A percentile compares a stretch with the other conserved stretches of the same genome.
Conservation (phyloP, 2,329 filamentous ascomycete species). For the Hymenoscyphus linearis region DNA sequence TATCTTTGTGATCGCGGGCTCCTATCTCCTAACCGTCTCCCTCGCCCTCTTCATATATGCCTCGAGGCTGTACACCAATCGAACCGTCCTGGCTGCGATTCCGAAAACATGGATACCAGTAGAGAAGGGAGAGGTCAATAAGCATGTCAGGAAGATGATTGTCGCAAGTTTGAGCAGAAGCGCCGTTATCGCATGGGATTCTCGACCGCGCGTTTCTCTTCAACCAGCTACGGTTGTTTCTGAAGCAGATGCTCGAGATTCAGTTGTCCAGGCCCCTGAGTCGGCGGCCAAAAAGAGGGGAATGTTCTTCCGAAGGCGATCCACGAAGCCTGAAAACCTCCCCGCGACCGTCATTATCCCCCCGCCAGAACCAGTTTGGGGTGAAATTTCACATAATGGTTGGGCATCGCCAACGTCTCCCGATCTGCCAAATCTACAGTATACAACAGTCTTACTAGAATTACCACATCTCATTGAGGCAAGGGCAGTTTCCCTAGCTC, state of each 20-base stretch:
- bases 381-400: constrained; percentile 75
- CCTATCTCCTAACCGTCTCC: constrained; percentile 67
- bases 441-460: constrained; percentile 73
- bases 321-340: constrained; percentile 14
- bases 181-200: constrained; percentile 74
- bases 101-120: constrained; percentile 83
- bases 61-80: constrained; percentile 80
- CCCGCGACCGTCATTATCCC: constrained; percentile 21
- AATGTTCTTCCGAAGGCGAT: constrained; percentile 8
- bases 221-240: constrained; percentile 27
- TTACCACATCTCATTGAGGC: constrained; percentile 88
- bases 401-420: constrained; percentile 77
- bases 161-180: constrained; percentile 67
- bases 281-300: constrained; percentile 8
- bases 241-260: constrained; percentile 27
- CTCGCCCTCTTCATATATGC: constrained; percentile 73
- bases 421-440: constrained; percentile 77
- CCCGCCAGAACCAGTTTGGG: constrained; percentile 54
- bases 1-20: constrained; percentile 73
- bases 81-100: constrained; percentile 72
- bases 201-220: constrained; percentile 56
- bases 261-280: constrained; percentile 16
- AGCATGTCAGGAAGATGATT: constrained; percentile 71
- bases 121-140: constrained; percentile 76
- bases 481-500: constrained; percentile 81